Percentiles rank a stretch among this genome's conserved stretches.
These are phyloP conservation scores for Psilocybe azurescens DNA, from an alignment of 768 basidiomycete species.

Conservation along the genomic window DNA sequence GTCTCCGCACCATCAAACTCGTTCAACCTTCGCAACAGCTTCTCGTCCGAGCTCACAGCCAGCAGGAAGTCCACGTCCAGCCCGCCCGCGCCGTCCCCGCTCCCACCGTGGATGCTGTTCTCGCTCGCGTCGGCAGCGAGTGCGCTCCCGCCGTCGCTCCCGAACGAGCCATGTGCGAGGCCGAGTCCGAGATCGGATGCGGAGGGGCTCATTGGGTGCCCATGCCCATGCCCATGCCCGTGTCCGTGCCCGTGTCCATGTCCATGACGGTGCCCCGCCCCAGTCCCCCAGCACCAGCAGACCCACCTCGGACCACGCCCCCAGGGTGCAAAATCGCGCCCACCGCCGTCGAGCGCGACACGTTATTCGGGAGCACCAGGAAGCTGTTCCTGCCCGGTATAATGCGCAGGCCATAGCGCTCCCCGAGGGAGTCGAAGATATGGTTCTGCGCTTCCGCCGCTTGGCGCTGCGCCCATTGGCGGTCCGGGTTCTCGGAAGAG, in stretches of 20 bases:
- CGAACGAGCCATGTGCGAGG: no score
- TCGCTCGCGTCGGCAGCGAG: background rate
- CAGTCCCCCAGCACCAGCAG: slow-evolving; percentile 23
- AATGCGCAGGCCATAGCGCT: slow-evolving; percentile 82
- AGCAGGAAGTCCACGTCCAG: slow-evolving; percentile 57
- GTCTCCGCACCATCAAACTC: slow-evolving; percentile 78
- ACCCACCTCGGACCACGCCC: slow-evolving; percentile 46
- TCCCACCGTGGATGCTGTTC: slow-evolving; percentile 9
- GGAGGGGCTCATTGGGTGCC: background rate
- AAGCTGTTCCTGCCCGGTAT: slow-evolving; percentile 82
- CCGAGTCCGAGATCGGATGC: background rate
- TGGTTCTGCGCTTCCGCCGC: slow-evolving; percentile 94
- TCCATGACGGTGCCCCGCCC: background rate
- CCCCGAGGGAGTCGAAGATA: slow-evolving; percentile 86
- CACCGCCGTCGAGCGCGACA: slow-evolving; percentile 84
- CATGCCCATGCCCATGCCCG: slow-evolving; percentile 12
- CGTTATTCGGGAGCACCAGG: slow-evolving; percentile 82
- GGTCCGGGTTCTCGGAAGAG: slow-evolving; percentile 43
- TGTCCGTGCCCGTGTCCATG: background rate
- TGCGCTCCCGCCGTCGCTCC: background rate
- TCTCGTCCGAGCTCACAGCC: slow-evolving; percentile 78
- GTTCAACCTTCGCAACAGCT: slow-evolving; percentile 74
- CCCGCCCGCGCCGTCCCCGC: slow-evolving; percentile 25
- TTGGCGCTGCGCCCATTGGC: slow-evolving; percentile 84
- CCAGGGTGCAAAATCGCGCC: slow-evolving; percentile 79